Base-by-base conservation (phyloP, 2,329 filamentous ascomycete species). In the Calonectria naviculata region DNA sequence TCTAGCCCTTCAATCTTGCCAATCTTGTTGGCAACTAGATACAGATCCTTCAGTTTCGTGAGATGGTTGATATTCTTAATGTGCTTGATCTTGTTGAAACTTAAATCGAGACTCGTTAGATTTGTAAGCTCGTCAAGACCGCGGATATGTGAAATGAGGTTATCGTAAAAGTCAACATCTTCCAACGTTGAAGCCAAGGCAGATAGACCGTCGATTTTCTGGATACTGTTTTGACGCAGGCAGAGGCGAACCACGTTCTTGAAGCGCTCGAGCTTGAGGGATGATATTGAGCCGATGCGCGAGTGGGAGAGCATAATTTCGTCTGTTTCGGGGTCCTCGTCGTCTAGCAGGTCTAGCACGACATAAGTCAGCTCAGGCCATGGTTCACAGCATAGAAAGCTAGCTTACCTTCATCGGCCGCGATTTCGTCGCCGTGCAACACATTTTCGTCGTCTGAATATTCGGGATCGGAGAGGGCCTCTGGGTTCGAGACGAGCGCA, bases 71-170 rank as follows among this genome's bases (percentile, higher is more conserved):
- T 86, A 78, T 96, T 92, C 84, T 97, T 98, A 86, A 99, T 97
- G 84, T 98, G 95, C 83, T 98, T 98, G 86, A 99, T 96, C 87
- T 98, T 98, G 87, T 99, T 99, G 90, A 98, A 99, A 83, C 94
- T 97, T 63, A 99, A 88, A 81, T 99, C 97, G 66, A 99, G 90
- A 68, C 87, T 93, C 7, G 90, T 94, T 65, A 99, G 89, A 72
- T 93, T 88, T 15, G 88, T 90, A 68, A 98, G 90, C 54, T 91
- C 87, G 65, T 98, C 95, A 54, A 99, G 89, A 34, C 94, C 94
- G 75, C 92, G 92, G 83, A 98, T 91, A 83, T 97, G 95, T 13
- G 92, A 90, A 78, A 99, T 95, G 21, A 97, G 89, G 83, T 99
- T 99, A 85, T 99, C 97, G 86, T 99, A 99, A 71, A 99, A 89